Base-by-base conservation (phyloP, 192 early-diverging fungal genomes). In the Coemansia aciculifera region DNA sequence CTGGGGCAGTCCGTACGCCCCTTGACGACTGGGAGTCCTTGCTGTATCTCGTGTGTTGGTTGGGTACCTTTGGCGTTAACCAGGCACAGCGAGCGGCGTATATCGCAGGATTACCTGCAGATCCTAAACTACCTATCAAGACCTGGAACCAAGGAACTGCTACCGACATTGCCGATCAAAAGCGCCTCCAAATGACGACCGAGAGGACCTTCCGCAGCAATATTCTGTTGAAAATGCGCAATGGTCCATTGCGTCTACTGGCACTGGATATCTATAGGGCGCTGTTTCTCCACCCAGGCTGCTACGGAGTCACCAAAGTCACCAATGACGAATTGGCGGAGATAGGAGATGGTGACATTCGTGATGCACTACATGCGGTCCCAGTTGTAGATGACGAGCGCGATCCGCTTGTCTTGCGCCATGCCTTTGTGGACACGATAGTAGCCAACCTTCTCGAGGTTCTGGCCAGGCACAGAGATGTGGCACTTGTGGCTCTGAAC, bases 1-100 rank as follows among this genome's bases (percentile, higher is more conserved):
- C 6, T 11, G 8, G 37, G 1, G 29, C 34, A 4, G 19, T 36
- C 37, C 64, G 43, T 17, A 65, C 71, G 1, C 24, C 13, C 24
- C 59, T 73, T 6, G 71, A 73, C 11, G 71, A 73, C 32, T 68
- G 65, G 48, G 66, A 74, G 61, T 4, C 32, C 4, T 34, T 34
- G 32, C 3, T 34, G 1, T 34, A 34, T 34, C 32, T 34, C 32
- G 32, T 34, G 32, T 34, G 32, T 3, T 34, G 32, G 32, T 3
- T 34, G 32, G 32, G 3, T 7, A 34, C 32, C 32, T 34, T 34
- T 34, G 32, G 32, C 32, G 6, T 34, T 34, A 34, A 34, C 32
- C 3, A 34, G 3, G 32, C 32, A 3, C 5, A 34, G 4, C 3
- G 32, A 0, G 3, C 32, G 32, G 32, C 32, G 3, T 34, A 34